Evolutionary conservation across 2,329 filamentous ascomycete species (phyloP), one percentile per base, ranked within the genome.

Genomic region (Verticillium klebahnii): DNA sequence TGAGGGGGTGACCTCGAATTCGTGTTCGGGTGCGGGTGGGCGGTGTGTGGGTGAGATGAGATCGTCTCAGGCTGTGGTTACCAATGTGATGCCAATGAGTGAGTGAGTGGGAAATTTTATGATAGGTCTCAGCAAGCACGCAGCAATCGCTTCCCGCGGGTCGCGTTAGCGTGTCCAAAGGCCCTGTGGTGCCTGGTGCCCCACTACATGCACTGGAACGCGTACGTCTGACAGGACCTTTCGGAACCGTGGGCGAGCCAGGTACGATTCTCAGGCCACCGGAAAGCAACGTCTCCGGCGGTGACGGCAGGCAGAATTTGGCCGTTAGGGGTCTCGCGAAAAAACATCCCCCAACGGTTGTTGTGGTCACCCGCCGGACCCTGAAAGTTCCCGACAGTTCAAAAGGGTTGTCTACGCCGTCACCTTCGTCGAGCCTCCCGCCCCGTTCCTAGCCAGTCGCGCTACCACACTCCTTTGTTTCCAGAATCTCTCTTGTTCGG

Each of bases 341-440:
- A 65, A 65, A 62, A 60, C 61, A 66, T 75, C 61, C 67, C 65
- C 19, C 45, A 29, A 29, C 19, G 1, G 8, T 23, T 52, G 45
- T 52, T 52, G 45, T 52, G 45, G 5, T 25, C 45, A 19, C 23
- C 45, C 23, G 45, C 9, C 19, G n/a, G 45, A 52, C 45, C 19
- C 8, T 52, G 9, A n/a, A 29, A 52, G 45, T 25, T 52, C 19
- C 8, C 23, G 19, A n/a, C 12, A 50, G 45, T 25, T 52, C 45
- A 52, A 19, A 52, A 52, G 45, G n/a, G 45, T 52, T 52, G 45
- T 23, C 19, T n/a, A 52, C 45, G 19, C 45, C 34, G 15, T n/a
- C 25, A 15, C n/a, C 39, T 25, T 14, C 40, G 11, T 39, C 17
- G n/a, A 59, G 19, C 36, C 14, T 32, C 39, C 29, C 11, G n/a